phyloP scores from a whole-genome alignment of 768 basidiomycete species.

The Mycena filopes region DNA sequence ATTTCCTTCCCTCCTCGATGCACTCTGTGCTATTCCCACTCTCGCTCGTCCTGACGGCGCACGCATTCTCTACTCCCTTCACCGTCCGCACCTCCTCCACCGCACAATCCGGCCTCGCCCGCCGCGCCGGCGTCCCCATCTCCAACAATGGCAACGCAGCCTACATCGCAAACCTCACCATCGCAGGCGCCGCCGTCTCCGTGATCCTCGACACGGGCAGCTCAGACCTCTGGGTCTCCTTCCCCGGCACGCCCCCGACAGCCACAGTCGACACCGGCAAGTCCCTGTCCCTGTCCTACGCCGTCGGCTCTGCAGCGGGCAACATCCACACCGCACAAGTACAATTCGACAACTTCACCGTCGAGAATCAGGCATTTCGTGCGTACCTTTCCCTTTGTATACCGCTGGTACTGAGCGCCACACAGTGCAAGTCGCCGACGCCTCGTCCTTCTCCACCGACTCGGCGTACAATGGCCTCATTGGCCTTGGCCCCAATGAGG shows the following conservation, averaged over 20 bases:
- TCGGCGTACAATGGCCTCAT: constrained; percentile 49
- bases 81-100: constrained; percentile 35
- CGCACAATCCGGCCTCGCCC: constrained; percentile 18
- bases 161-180: constrained; percentile 51
- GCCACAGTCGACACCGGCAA: constrained; percentile 50
- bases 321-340: constrained; percentile 55
- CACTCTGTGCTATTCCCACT: constrained; percentile 29
- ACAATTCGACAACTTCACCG: constrained; percentile 55
- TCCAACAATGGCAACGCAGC: constrained; percentile 51
- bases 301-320: constrained; percentile 62
- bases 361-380: constrained; percentile 60
- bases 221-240: constrained; percentile 69
- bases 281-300: constrained; percentile 55
- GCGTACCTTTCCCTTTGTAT: constrained; percentile 40
- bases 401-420: not conserved
- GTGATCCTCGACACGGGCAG: constrained; percentile 65
- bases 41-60: constrained; percentile 27
- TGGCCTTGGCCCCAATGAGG: constrained; percentile 73
- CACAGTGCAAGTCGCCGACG: constrained; percentile 53
- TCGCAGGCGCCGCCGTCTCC: constrained; percentile 48
- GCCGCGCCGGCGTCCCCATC: constrained; percentile 35
- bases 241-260: constrained; percentile 49
- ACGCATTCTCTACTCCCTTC: constrained; percentile 32
- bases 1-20: constrained; percentile 6
- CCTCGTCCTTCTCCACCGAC: constrained; percentile 30